phyloP scores from a whole-genome alignment of 257 asterid genomes.

The Solanum pimpinellifolium region DNA sequence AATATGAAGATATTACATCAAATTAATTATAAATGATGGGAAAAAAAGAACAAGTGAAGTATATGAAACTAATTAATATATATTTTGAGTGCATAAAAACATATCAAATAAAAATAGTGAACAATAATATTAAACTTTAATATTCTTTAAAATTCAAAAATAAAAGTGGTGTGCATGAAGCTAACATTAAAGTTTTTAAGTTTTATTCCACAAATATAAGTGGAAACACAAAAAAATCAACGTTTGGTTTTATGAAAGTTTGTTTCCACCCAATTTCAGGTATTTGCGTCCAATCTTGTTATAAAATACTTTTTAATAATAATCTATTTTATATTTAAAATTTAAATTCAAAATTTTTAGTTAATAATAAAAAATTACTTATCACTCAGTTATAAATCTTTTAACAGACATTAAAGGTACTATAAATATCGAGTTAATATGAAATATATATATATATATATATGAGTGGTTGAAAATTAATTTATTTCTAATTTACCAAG shows the following conservation, averaged over 20 bases:
- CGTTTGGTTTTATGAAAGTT: background rate
- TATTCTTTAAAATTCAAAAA: background rate
- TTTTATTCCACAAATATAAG: background rate
- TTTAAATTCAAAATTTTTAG: fast-evolving
- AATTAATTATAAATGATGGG: background rate
- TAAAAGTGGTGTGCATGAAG: background rate
- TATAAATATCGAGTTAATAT: too few relatives aligned
- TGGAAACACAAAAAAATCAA: background rate
- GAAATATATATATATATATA: too few relatives aligned
- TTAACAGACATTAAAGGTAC: background rate
- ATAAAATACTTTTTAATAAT: fast-evolving
- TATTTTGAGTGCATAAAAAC: too few relatives aligned
- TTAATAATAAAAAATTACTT: too few relatives aligned
- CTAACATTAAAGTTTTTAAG: background rate
- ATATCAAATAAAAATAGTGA: background rate
- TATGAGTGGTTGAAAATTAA: background rate
- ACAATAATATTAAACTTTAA: background rate
- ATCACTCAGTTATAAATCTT: fast-evolving
- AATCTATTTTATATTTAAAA: fast-evolving
- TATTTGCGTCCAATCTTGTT: fast-evolving
- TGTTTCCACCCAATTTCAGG: background rate
- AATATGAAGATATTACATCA: background rate
- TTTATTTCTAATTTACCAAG: background rate
- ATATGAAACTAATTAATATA: too few relatives aligned
- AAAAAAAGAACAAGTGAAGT: too few relatives aligned